These are phyloP conservation scores for Mallotus japonicus DNA, from an alignment of 441 rosid genomes.

Conservation along the genomic window DNA sequence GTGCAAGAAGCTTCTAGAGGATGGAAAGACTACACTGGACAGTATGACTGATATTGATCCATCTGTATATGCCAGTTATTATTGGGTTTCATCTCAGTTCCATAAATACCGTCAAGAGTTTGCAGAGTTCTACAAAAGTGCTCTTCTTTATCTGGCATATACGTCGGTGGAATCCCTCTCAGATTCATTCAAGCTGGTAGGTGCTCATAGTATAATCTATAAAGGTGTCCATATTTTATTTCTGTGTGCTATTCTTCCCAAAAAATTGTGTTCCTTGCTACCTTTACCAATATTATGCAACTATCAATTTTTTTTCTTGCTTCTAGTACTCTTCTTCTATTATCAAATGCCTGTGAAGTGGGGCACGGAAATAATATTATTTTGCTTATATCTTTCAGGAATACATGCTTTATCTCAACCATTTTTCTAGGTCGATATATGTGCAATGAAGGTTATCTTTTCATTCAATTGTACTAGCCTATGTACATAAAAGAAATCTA, in stretches of 20 bases:
- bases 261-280: background rate
- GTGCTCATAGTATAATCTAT: constrained; percentile 11
- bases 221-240: background rate
- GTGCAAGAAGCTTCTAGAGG: constrained; percentile 85
- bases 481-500: too few relatives aligned
- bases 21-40: constrained; percentile 79
- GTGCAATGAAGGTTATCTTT: too few relatives aligned
- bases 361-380: background rate
- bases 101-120: constrained; percentile 79
- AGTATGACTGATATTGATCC: constrained; percentile 99
- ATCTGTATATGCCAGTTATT: constrained; percentile 86
- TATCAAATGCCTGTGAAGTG: background rate
- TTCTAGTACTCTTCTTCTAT: background rate
- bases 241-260: background rate
- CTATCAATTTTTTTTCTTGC: background rate
- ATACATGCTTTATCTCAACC: background rate
- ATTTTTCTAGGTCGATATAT: too few relatives aligned
- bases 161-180: constrained; percentile 92
- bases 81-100: constrained; percentile 90
- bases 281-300: background rate
- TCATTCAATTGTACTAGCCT: too few relatives aligned
- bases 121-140: constrained; percentile 84
- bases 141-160: constrained; percentile 95
- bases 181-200: constrained; percentile 89
- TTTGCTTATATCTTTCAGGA: background rate